These are phyloP conservation scores for Boletus tylopilopsis DNA, from an alignment of 768 basidiomycete species.

Conservation along the genomic window DNA sequence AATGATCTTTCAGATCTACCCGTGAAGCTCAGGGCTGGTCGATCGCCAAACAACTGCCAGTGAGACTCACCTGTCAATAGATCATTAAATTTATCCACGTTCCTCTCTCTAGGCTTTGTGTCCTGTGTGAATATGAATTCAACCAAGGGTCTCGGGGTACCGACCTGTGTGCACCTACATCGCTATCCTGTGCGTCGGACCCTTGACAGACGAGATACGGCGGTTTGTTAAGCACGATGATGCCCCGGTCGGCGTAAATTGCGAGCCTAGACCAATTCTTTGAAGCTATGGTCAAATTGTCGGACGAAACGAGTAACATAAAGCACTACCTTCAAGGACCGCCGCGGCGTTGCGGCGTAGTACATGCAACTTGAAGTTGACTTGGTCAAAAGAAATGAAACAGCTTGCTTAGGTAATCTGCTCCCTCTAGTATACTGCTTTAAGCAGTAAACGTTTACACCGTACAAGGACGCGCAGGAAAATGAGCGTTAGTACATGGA, in stretches of 20 bases:
- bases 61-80: constrained; percentile 34
- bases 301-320: neutral
- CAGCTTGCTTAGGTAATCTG: no score
- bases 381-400: no score
- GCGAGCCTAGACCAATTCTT: constrained; percentile 33
- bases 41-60: constrained; percentile 4
- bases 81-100: constrained; percentile 34
- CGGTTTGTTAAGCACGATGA: constrained; percentile 62
- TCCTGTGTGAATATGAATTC: constrained; percentile 8
- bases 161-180: constrained; percentile 16
- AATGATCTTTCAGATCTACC: constrained; percentile 28
- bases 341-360: constrained; percentile 16
- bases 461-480: no score
- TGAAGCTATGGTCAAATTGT: constrained; percentile 5
- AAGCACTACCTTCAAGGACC: constrained; percentile 16
- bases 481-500: no score
- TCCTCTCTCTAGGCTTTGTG: constrained; percentile 21
- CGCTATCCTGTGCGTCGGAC: constrained; percentile 23
- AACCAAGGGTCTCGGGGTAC: neutral
- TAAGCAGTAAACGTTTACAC: no score
- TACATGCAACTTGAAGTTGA: neutral
- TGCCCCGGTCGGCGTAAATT: constrained; percentile 51
- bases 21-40: neutral
- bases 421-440: no score
- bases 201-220: constrained; percentile 53